phyloP scores from a whole-genome alignment of 352 stramenopile genomes.

The Phytopythium kandeliae region DNA sequence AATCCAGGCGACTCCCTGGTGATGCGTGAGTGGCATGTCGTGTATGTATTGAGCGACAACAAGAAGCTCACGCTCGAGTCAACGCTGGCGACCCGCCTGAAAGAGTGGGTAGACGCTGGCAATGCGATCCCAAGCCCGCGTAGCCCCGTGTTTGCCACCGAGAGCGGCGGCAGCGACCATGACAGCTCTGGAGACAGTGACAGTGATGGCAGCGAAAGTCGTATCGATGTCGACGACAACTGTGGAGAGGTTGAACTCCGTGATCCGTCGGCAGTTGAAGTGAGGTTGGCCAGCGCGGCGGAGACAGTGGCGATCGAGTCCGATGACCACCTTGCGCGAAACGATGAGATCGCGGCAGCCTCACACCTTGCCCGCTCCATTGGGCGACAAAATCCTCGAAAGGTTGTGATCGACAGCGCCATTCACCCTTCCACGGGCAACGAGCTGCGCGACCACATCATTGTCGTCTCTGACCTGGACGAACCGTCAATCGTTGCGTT shows the following conservation, averaged over 20 bases:
- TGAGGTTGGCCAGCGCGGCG: not conserved
- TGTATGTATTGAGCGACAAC: conserved; percentile 68
- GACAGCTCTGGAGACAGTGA: conserved; percentile 1
- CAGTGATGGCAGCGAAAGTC: not conserved
- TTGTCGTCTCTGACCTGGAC: conserved; percentile 56
- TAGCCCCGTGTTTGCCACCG: not conserved
- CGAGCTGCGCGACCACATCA: conserved; percentile 43
- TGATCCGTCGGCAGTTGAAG: not conserved
- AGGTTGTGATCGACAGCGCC: conserved; percentile 35
- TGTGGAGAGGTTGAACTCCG: not conserved
- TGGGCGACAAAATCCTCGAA: conserved; percentile 4
- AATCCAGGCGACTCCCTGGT: conserved; percentile 45
- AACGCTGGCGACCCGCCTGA: conserved; percentile 34
- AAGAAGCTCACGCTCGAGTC: conserved; percentile 45
- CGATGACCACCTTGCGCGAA: too few species aligned
- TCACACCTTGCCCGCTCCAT: not conserved
- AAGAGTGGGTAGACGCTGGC: conserved; percentile 32
- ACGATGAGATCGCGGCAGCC: not conserved
- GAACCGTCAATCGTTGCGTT: conserved; percentile 37
- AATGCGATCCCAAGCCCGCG: conserved; percentile 23
- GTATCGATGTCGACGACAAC: not conserved
- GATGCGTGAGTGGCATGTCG: conserved; percentile 36
- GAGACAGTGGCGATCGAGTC: not conserved
- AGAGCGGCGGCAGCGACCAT: not conserved
- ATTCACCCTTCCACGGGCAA: conserved; percentile 14